Evolutionary conservation across 306 rosid genomes (phyloP), one percentile per base, ranked within the genome.

Genomic region (Rubus idaeus): DNA sequence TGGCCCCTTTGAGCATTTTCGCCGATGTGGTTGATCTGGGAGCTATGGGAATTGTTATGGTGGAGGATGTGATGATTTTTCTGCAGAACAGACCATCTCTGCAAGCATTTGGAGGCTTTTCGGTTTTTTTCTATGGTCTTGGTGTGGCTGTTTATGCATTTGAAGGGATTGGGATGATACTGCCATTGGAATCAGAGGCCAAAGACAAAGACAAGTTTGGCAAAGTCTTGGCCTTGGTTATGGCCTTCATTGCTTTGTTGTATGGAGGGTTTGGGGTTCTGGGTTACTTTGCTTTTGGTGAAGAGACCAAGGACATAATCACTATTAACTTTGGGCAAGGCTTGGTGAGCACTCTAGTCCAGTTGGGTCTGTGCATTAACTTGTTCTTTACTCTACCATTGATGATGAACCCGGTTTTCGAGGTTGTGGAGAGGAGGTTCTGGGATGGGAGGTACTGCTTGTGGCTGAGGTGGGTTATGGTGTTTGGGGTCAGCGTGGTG

Each of bases 321-420:
- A 91, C 97, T 0, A 89, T 86, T 18, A 91, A 91, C 76, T 72
- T 91, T 8, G 97, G 97, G 8, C 82, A 47, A 35, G 94, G 94
- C 52, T 3, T 86, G 8, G 76, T 88, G 11, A 82, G 94, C 83
- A 68, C 78, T 26, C 13, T 89, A 75, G 94, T 91, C 4, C 94
- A 89, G 60, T 45, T 91, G 16, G 92, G 97, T 0, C 88, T 89
- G 21, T 89, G 89, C 20, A 55, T 91, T 0, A 91, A 91, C 75
- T 64, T 91, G 79, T 91, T 91, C 73, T 81, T 89, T 78, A 89
- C 90, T 41, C 68, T 91, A 53, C 93, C 96, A 1, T 46, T 91
- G 79, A 91, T 91, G 96, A 91, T 91, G 96, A 86, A 89, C 76
- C 96, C 96, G 21, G 93, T 91, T n/a, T 84, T 81, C 73, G 96